Evolutionary conservation across 495 filamentous ascomycete genomes (phyloP), one percentile per base, ranked within the genome.

Genomic region (Letharia lupina): DNA sequence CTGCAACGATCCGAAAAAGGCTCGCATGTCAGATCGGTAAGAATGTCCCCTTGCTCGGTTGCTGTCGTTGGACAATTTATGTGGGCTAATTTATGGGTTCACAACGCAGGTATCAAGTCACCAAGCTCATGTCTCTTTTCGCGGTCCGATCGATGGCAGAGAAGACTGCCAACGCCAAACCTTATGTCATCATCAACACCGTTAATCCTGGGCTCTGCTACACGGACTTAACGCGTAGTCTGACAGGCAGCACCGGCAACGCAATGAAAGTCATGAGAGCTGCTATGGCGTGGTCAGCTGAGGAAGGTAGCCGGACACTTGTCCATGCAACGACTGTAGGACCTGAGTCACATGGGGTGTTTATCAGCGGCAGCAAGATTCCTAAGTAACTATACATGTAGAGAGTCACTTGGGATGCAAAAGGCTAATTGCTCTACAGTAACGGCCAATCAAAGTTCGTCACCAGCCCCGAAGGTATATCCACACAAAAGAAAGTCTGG

Each of bases 171-270:
- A 61, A 44, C 59, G 50, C 39, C 1, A 60, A 66, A 31, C 15
- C 52, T 42, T 28, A 31, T 18, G 81, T 88, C 18, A 75, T 84
- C 40, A 70, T 87, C 60, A 84, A 83, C 70, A 72, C 76, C 35
- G 47, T 81, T 5, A 81, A 80, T 58, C 85, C 85, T 5, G 81
- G 81, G 44, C 68, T 81, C 56, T 80, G 79, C 41, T 72, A 76
- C 59, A 78, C 82, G 10, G 75, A 42, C 16, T 68, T 86, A 1
- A 71, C 70, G 3, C 72, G 80, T 2, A 76, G 45, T 33, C 69
- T 85, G 3, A 71, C 69, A 7, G 71, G 81, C 2, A 73, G 83
- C 5, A 71, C 69, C 40, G 40, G 58, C 10, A 35, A n/a, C 18
- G 16, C 20, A 8, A 16, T 65, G 20, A 31, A 58, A 31, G 18